A percentile compares a stretch with the other conserved stretches of the same genome.
Evolutionary conservation across 495 filamentous ascomycete species (phyloP).

Genomic region (Baudoinia panamericana): DNA sequence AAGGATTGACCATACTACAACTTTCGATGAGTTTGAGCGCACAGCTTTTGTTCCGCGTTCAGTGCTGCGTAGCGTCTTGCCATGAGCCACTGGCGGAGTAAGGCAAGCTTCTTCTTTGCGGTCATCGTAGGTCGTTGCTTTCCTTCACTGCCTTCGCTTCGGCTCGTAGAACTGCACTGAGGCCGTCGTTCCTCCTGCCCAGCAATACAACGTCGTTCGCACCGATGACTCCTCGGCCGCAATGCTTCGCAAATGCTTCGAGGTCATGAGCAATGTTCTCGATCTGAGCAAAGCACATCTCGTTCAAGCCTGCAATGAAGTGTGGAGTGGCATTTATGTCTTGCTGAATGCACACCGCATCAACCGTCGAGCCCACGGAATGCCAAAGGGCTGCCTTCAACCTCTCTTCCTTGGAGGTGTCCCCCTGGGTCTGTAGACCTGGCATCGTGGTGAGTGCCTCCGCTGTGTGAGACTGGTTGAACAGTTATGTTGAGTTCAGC

Average conservation of each 20-base stretch:
- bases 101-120: too few relatives aligned
- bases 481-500: too few relatives aligned
- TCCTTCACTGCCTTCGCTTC: slow-evolving; percentile 23
- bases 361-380: slow-evolving; percentile 75
- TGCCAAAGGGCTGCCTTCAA: slow-evolving; percentile 94
- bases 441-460: slow-evolving; percentile 6
- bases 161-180: slow-evolving; percentile 34
- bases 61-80: too few relatives aligned
- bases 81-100: too few relatives aligned
- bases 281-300: slow-evolving; percentile 84
- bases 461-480: too few relatives aligned
- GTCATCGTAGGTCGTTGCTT: slow-evolving; percentile 4
- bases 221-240: slow-evolving; percentile 60
- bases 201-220: slow-evolving; percentile 81
- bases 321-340: slow-evolving; percentile 84
- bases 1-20: too few relatives aligned
- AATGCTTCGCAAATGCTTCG: slow-evolving; percentile 51
- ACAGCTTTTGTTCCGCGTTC: too few relatives aligned
- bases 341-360: slow-evolving; percentile 63
- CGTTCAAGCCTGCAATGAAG: slow-evolving; percentile 84
- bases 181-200: slow-evolving; percentile 68
- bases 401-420: slow-evolving; percentile 13
- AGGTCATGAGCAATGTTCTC: slow-evolving; percentile 38
- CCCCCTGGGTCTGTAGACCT: slow-evolving; percentile 8
- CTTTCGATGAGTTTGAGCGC: too few relatives aligned